Evolutionary conservation across 805 yeast genomes (phyloP), one percentile per base, ranked within the genome.

Genomic region (Crinitomyces ghanaensis): DNA sequence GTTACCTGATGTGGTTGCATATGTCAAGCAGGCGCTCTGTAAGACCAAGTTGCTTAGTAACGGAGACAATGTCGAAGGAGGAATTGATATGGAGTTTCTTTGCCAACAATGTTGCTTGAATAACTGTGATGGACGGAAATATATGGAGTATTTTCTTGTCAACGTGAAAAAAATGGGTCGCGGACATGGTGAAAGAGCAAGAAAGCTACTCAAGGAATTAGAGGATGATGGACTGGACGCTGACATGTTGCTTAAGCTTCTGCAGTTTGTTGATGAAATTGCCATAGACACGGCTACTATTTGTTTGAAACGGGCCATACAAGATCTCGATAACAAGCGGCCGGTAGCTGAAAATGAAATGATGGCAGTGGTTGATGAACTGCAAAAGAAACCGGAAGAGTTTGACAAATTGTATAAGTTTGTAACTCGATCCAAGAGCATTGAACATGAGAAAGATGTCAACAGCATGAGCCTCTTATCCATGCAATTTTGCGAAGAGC

Each of bases 1-100:
- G 45, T 14, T 40, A 18, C 45, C 45, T 5, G 23, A 30, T 19
- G 23, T 40, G 21, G 28, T 40, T 23, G 36, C 28, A 12, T 40
- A 34, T 19, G 30, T 30, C 5, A 21, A 25, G 29, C 16, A 28
- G 9, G 23, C 36, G 7, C 21, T 42, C 14, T 20, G 33, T n/a
- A 30, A 40, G 16, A 14, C n/a, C 25, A n/a, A 29, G 12, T 28
- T 33, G 19, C 13, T 40, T n/a, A n/a, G n/a, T n/a, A n/a, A n/a
- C n/a, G n/a, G n/a, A n/a, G n/a, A n/a, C n/a, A n/a, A n/a, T n/a
- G n/a, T n/a, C n/a, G n/a, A n/a, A n/a, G n/a, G n/a, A n/a, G n/a
- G n/a, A n/a, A n/a, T n/a, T n/a, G 45, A 42, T 30, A 19, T 34
- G 25, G 45, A 42, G 23, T 40, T 33, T 26, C 16, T 39, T 6